phyloP scores from a whole-genome alignment of 495 filamentous ascomycete species.

The Xylaria acuta region DNA sequence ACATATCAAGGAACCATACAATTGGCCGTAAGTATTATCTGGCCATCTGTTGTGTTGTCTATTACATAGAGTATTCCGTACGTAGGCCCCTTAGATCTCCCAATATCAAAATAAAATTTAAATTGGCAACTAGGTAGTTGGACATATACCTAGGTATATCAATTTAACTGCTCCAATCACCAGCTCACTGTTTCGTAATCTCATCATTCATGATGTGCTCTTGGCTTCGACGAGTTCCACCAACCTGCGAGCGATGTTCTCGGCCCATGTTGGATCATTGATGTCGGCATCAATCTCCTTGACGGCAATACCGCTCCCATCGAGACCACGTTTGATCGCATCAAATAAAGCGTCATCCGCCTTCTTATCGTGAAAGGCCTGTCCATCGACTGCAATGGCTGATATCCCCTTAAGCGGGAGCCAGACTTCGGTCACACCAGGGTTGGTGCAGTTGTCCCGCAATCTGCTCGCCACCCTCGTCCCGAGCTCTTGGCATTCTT shows the following conservation, averaged over 20 bases:
- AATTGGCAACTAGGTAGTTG: neutral
- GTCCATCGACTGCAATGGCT: slow-evolving; percentile 43
- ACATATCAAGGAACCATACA: neutral
- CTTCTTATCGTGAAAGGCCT: slow-evolving; percentile 42
- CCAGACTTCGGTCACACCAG: slow-evolving; percentile 57
- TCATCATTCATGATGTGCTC: neutral
- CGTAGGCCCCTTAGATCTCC: neutral
- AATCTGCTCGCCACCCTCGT: slow-evolving; percentile 61
- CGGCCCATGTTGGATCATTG: slow-evolving; percentile 50
- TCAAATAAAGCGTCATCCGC: slow-evolving; percentile 50
- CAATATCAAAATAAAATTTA: neutral
- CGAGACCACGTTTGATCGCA: slow-evolving; percentile 48
- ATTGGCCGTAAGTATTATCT: neutral
- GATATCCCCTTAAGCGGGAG: slow-evolving; percentile 60
- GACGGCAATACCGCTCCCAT: slow-evolving; percentile 40
- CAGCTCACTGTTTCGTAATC: neutral
- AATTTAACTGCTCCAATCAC: neutral
- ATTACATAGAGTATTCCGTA: neutral
- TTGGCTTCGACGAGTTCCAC: slow-evolving; percentile 30
- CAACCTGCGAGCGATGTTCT: slow-evolving; percentile 41
- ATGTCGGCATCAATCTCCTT: slow-evolving; percentile 48
- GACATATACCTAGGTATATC: neutral
- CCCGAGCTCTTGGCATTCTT: slow-evolving; percentile 62
- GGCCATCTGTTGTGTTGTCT: neutral
- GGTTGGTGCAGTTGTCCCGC: slow-evolving; percentile 40